These are phyloP conservation scores for Malania oleifera DNA, from an alignment of 164 flowering plant species.

Conservation along the genomic window DNA sequence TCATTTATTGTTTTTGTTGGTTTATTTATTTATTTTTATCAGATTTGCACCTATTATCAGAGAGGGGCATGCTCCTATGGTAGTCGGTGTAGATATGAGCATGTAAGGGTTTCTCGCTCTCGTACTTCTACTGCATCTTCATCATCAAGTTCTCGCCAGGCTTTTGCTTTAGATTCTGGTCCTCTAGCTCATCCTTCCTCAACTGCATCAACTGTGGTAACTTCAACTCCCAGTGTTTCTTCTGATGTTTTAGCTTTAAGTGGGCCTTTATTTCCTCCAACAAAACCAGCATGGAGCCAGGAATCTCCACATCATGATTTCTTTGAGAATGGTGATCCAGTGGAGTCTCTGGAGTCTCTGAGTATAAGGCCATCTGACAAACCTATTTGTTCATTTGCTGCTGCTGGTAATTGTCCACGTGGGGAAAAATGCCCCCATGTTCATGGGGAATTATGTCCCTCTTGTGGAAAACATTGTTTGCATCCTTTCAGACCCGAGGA, in stretches of 20 bases:
- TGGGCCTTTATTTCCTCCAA: conserved; percentile 27
- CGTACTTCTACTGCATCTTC: conserved; percentile 44
- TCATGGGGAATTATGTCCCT: conserved; percentile 81
- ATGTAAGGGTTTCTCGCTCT: conserved; percentile 56
- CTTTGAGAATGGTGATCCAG: conserved; percentile 20
- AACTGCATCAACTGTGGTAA: conserved; percentile 10
- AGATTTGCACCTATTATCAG: conserved; percentile 93
- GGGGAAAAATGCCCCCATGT: conserved; percentile 84
- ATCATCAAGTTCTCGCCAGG: conserved; percentile 29
- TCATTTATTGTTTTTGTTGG: conserved; percentile 8
- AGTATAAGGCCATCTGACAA: conserved; percentile 37
- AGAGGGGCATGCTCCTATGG: conserved; percentile 85
- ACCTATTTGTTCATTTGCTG: conserved; percentile 84
- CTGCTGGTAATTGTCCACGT: conserved; percentile 84
- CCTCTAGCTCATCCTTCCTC: conserved; percentile 21
- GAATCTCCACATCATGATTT: conserved; percentile 20
- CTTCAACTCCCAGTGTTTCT: conserved; percentile 12
- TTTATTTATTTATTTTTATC: conserved; percentile 17
- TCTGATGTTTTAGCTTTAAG: conserved; percentile 32
- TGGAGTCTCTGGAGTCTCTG: conserved; percentile 21
- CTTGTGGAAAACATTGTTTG: conserved; percentile 77
- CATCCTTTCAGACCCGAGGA: conserved; percentile 84
- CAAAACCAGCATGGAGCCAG: conserved; percentile 37
- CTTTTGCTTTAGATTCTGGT: conserved; percentile 21
- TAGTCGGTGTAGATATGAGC: conserved; percentile 90